Percentiles rank a stretch among this genome's conserved stretches.
These are phyloP conservation scores for Zasmidium angulare DNA, from an alignment of 2,329 filamentous ascomycete species.

Conservation along the genomic window DNA sequence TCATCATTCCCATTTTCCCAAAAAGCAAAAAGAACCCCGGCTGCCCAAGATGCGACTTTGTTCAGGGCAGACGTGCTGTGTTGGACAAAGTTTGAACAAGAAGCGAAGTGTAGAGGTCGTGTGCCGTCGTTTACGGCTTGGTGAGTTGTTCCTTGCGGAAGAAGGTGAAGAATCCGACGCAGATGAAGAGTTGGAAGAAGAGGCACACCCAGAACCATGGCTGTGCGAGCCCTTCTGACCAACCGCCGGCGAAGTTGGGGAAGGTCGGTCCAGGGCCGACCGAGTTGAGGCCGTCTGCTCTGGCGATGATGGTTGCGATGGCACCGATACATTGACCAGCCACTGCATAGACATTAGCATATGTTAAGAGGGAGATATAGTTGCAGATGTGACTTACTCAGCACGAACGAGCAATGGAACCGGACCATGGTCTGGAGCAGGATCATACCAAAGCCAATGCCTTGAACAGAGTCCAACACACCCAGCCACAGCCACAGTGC, in stretches of 20 bases:
- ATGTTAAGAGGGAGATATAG: neutral
- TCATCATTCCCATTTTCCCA: conserved; percentile 10
- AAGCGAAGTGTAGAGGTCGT: conserved; percentile 7
- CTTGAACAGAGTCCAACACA: conserved; percentile 63
- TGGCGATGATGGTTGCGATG: conserved; percentile 61
- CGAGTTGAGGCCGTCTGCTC: conserved; percentile 61
- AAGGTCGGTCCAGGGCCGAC: conserved; percentile 63
- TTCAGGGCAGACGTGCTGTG: neutral
- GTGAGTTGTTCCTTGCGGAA: conserved; percentile 60
- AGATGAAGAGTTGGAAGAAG: conserved; percentile 58
- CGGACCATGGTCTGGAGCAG: conserved; percentile 60
- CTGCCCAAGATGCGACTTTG: conserved; percentile 7
- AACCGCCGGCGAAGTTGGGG: conserved; percentile 57
- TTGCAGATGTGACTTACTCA: conserved; percentile 35
- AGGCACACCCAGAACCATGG: conserved; percentile 64
- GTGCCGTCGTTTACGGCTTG: conserved; percentile 44
- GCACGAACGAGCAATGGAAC: conserved; percentile 63
- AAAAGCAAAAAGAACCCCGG: neutral
- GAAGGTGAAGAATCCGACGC: conserved; percentile 57
- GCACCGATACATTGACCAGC: conserved; percentile 63
- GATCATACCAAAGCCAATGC: conserved; percentile 68
- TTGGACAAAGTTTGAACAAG: conserved; percentile 1
- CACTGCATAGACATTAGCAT: conserved; percentile 28
- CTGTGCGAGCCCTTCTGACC: conserved; percentile 48
- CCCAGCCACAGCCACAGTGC: conserved; percentile 67